These are phyloP conservation scores for Exserohilum rostratum DNA, from an alignment of 2,329 filamentous ascomycete species.

Conservation along the genomic window DNA sequence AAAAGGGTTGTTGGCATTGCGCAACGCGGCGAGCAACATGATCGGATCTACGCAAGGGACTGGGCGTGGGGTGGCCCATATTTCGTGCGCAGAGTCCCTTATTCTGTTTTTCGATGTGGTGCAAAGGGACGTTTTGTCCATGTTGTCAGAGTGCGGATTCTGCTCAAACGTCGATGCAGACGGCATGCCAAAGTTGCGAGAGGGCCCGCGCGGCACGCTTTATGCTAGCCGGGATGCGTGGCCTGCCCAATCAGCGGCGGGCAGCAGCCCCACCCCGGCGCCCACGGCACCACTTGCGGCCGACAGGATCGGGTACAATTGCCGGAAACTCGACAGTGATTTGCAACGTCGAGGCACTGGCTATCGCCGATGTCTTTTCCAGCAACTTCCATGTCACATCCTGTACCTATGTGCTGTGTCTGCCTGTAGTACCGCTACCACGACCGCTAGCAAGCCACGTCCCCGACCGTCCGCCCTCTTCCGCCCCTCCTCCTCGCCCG, in stretches of 20 bases:
- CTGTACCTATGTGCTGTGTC: too few relatives aligned
- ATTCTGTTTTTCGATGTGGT: background rate
- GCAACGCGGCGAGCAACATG: background rate
- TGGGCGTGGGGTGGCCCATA: background rate
- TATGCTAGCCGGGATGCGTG: background rate
- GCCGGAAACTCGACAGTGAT: background rate
- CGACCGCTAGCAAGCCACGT: too few relatives aligned
- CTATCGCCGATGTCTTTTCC: background rate
- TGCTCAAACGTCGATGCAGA: background rate
- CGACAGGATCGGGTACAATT: constrained; percentile 1
- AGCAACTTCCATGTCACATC: constrained; percentile 5
- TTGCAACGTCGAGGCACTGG: background rate
- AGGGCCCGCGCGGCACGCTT: background rate
- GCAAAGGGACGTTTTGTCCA: constrained; percentile 1
- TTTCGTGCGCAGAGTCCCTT: background rate
- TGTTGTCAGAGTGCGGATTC: constrained; percentile 6
- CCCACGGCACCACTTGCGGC: background rate
- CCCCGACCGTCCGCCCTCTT: background rate
- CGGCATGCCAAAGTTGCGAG: constrained; percentile 1
- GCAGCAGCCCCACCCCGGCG: background rate
- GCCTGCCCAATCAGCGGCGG: constrained; percentile 1
- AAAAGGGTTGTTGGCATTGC: background rate
- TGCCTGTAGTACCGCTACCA: too few relatives aligned
- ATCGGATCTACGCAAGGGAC: background rate
- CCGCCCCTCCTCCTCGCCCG: background rate